Base-by-base conservation (phyloP, 169 alveolate species). In the Eimeria falciformis region DNA sequence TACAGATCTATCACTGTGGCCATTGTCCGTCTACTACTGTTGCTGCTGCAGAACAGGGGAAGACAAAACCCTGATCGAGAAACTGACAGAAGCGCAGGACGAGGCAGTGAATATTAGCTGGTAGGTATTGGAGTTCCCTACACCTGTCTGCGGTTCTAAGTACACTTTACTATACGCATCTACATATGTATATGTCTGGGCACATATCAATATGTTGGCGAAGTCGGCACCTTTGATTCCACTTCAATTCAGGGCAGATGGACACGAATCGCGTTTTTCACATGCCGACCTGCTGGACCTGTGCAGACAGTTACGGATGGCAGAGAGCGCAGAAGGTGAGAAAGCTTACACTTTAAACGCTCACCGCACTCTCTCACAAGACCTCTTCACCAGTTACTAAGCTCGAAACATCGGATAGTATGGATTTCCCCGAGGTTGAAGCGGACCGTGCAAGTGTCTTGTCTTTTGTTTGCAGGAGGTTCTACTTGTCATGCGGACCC, bases 241-340 rank as follows among this genome's bases (percentile, higher is more conserved):
- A n/a, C n/a, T n/a, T n/a, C n/a, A n/a, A n/a, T 50, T 46, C 55
- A 81, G 89, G 89, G 27, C 50, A 53, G 89, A 81, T 45, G 89
- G 58, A 0, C 89, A 81, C 75, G 55, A 27, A 14, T 53, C 89
- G 23, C 43, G 0, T 9, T 81, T 81, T 55, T 55, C 75, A n/a
- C n/a, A 53, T 53, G 37, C 40, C 77, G 89, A 81, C 55, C 25
- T 81, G 53, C 18, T 81, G 73, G 89, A 81, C 73, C 89, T 81
- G 33, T 55, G 89, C 55, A 81, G 73, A 55, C 77, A 81, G 89
- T 25, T 81, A 12, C 89, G 75, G n/a, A 6, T 55, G 56, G 77
- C 89, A 18, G 17, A 33, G 27, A 0, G 53, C 0, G 89, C 17
- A 18, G 83, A 55, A 53, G 89, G 89, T 81, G 73, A 29, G 89